Conservation (phyloP, 352 stramenopile genomes). For the Stramenopiles sp. region DNA sequence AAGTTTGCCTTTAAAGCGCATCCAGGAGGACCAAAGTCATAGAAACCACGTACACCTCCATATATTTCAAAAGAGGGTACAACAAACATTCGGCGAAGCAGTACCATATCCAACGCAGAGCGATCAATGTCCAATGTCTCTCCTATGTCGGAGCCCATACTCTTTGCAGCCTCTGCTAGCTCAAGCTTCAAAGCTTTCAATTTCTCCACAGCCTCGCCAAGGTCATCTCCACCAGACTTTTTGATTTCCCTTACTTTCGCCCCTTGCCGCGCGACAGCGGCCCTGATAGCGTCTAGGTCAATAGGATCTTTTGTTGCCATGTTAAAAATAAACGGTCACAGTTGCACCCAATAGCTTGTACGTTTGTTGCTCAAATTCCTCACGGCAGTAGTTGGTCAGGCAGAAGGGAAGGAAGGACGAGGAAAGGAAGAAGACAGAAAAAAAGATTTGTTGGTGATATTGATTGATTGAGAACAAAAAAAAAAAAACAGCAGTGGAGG, state of each 20-base stretch:
- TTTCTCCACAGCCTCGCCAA: constrained; percentile 57
- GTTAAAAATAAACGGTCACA: constrained; percentile 14
- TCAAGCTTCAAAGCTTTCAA: constrained; percentile 79
- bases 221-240: constrained; percentile 61
- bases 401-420: too few relatives aligned
- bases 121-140: constrained; percentile 31
- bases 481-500: too few relatives aligned
- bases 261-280: constrained; percentile 81
- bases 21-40: constrained; percentile 87
- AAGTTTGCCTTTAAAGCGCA: constrained; percentile 76
- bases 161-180: constrained; percentile 41
- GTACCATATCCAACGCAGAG: constrained; percentile 80
- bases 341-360: too few relatives aligned
- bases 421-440: too few relatives aligned
- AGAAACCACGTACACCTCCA: constrained; percentile 90
- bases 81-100: constrained; percentile 98
- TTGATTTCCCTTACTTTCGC: constrained; percentile 85
- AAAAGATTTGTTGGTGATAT: too few relatives aligned
- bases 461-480: too few relatives aligned
- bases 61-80: constrained; percentile 98
- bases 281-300: constrained; percentile 74
- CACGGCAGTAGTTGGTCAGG: too few relatives aligned
- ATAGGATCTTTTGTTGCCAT: constrained; percentile 26
- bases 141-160: constrained; percentile 38
- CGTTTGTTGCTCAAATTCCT: too few relatives aligned